Conservation (phyloP, 257 asterid species). For the Solanum gracilifrons region DNA sequence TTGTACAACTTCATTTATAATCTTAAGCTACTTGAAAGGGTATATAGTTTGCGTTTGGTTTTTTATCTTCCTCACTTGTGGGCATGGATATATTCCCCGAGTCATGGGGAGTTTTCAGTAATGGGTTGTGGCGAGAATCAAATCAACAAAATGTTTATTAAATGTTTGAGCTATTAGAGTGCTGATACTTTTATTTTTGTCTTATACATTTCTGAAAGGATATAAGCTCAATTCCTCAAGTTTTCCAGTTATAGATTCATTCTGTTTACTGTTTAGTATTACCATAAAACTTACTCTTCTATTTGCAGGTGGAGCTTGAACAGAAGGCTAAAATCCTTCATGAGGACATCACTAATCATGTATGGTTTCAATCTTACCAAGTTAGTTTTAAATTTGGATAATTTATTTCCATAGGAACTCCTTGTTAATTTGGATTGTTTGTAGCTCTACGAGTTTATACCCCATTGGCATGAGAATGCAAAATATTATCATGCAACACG, state of each 20-base stretch:
- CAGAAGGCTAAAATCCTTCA: conserved; percentile 61
- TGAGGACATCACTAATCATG: conserved; percentile 61
- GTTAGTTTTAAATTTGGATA: background rate
- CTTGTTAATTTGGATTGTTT: background rate
- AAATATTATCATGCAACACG: background rate
- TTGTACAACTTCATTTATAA: background rate
- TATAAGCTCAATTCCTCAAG: background rate
- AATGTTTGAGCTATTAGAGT: background rate
- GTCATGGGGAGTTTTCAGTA: background rate
- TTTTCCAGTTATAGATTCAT: background rate
- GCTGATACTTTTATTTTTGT: background rate
- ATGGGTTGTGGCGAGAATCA: background rate
- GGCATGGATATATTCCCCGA: background rate
- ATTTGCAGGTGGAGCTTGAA: conserved; percentile 59
- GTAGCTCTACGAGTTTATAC: background rate
- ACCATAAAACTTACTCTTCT: background rate
- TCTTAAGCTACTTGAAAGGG: background rate
- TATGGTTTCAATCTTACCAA: conserved; percentile 13
- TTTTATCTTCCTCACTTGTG: background rate
- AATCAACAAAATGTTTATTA: background rate
- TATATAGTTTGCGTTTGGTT: background rate
- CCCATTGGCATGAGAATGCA: background rate
- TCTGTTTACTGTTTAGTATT: background rate
- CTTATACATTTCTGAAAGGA: background rate
- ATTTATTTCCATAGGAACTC: background rate